Evolutionary conservation across 768 basidiomycete species (phyloP), one percentile per base, ranked within the genome.

Genomic region (Trametes cinnabarina): DNA sequence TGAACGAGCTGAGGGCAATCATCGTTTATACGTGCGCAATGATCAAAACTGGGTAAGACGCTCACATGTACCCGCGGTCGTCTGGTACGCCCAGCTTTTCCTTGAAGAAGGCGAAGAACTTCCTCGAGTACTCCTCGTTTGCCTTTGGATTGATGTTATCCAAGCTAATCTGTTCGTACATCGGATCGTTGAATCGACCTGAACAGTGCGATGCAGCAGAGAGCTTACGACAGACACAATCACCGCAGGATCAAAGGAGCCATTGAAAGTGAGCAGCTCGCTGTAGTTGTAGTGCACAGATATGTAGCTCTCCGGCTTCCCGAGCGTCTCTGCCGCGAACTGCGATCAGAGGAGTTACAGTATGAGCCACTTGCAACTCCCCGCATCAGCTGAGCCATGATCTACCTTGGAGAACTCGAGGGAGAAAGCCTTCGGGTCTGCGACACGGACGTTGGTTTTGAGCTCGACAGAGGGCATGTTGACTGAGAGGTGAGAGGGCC

Each of bases 201-300:
- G 12, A 9, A 37, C 12, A 32, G 47, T 12, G 5, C 20, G 22
- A 26, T 20, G 37, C 6, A 20, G 19, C 12, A 10, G 10, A 30
- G 35, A n/a, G 75, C 86, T 51, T 58, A 90, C 88, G 57, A 87
- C 72, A 44, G 68, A 71, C 51, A 90, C 71, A 48, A 79, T 73
- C 70, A 87, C 81, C 3, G 86, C 83, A 19, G 87, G 87, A 15
- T 88, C 86, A 51, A 86, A 80, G 4, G 81, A 80, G 14, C 87
- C 87, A 19, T 62, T 74, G 65, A 83, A 88, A 3, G 83, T 78
- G 58, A 88, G 76, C 34, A 74, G 76, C 51, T 88, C 83, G 62
- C 85, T 83, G 73, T 84, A 77, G 11, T 69, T 74, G 63, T 84
- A 77, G 61, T 77, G 76, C 60, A 82, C 72, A n/a, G 77, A 74